A percentile compares a stretch with the other conserved stretches of the same genome.
These are phyloP conservation scores for Camellia oleifera DNA, from an alignment of 179 eudicot genomes.

Conservation along the genomic window DNA sequence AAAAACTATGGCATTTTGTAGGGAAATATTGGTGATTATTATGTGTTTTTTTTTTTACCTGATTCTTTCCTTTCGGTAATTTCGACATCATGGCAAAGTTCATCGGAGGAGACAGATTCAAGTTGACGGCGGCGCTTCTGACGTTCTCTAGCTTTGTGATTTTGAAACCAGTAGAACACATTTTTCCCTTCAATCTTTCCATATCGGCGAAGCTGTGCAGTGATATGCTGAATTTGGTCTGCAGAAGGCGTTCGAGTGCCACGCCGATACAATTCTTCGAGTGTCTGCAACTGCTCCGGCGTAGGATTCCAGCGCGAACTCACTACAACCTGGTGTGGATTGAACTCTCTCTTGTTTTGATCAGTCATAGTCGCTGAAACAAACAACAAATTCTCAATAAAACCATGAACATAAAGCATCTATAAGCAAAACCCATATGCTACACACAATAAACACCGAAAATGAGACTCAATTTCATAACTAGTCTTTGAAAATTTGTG, in stretches of 20 bases:
- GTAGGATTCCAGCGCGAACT: conserved; percentile 90
- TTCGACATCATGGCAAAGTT: conserved; percentile 8
- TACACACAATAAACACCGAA: no score
- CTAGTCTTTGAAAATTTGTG: no score
- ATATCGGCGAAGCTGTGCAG: conserved; percentile 61
- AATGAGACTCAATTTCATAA: no score
- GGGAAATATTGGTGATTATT: not conserved
- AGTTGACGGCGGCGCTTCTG: conserved; percentile 76
- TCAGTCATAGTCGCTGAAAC: conserved; percentile 24
- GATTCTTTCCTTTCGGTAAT: conserved; percentile 20
- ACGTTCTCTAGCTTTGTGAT: conserved; percentile 74
- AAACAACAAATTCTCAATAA: not conserved
- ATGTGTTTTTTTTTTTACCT: conserved; percentile 8
- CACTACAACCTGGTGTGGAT: conserved; percentile 44
- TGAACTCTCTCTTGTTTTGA: conserved; percentile 32
- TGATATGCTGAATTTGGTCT: conserved; percentile 76
- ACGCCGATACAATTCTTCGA: conserved; percentile 64
- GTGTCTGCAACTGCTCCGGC: conserved; percentile 62
- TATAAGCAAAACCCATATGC: no score
- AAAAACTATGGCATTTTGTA: not conserved
- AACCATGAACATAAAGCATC: no score
- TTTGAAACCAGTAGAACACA: conserved; percentile 68
- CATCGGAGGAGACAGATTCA: conserved; percentile 23
- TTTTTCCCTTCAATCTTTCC: conserved; percentile 74
- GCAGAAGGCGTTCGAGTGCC: conserved; percentile 83